Conservation (phyloP, 2,329 filamentous ascomycete species). For the Rhinocladiella similis region DNA sequence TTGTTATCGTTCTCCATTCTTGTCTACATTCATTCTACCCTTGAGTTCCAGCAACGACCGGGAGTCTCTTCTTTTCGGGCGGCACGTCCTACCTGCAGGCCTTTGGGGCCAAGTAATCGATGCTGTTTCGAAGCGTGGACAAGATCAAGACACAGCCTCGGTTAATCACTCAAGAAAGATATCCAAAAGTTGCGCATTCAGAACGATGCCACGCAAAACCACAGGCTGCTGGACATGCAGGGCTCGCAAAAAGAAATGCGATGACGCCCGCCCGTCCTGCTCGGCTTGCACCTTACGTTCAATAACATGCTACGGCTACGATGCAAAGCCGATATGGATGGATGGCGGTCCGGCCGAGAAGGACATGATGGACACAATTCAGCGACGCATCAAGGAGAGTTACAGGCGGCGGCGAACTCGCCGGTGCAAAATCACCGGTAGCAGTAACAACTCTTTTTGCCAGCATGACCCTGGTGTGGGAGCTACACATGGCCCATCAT, state of each 20-base stretch:
- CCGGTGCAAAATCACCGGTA: too few species aligned
- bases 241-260: slow-evolving; percentile 7
- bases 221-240: slow-evolving; percentile 7
- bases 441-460: too few species aligned
- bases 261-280: slow-evolving; percentile 2
- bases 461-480: too few species aligned
- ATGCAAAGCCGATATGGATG: slow-evolving; percentile 3
- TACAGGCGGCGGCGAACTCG: not conserved
- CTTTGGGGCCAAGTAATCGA: too few species aligned
- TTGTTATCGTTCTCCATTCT: too few species aligned
- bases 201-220: slow-evolving; percentile 5
- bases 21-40: too few species aligned
- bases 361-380: not conserved
- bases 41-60: too few species aligned
- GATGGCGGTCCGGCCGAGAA: slow-evolving; percentile 1
- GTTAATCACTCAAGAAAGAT: not conserved
- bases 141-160: too few species aligned
- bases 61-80: too few species aligned
- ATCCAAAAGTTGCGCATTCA: not conserved
- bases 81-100: too few species aligned
- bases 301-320: slow-evolving; percentile 6
- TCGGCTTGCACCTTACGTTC: slow-evolving; percentile 1
- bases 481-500: not conserved
- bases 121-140: too few species aligned
- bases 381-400: slow-evolving; percentile 3